Percentiles rank a stretch among this genome's conserved stretches.
phyloP scores from a whole-genome alignment of 306 rosid genomes.

The Cucurbita pepo region DNA sequence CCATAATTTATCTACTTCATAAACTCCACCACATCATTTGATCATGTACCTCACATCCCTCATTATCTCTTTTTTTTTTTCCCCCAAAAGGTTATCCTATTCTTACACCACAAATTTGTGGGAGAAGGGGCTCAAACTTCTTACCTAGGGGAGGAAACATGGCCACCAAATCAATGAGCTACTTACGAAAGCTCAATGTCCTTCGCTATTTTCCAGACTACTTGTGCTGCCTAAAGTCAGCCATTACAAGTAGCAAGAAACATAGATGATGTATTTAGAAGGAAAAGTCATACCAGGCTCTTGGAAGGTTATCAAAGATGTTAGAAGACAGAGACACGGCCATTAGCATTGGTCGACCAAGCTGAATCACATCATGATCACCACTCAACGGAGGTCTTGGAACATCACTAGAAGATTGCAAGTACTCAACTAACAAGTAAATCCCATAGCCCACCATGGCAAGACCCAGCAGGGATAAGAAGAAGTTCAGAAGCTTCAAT shows the following conservation, averaged over 20 bases:
- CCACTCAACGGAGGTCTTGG: conserved; percentile 15
- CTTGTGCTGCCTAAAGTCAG: background rate
- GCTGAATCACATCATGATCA: conserved; percentile 32
- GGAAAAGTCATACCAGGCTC: conserved; percentile 55
- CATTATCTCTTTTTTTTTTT: background rate
- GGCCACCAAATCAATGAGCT: background rate
- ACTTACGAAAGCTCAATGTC: background rate
- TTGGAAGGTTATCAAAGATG: conserved; percentile 46
- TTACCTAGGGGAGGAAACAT: background rate
- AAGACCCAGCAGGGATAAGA: conserved; percentile 60
- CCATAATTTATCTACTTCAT: background rate
- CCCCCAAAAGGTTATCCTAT: background rate
- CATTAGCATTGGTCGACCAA: conserved; percentile 72
- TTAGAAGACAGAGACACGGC: conserved; percentile 38
- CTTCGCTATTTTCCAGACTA: background rate
- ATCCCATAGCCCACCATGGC: conserved; percentile 85
- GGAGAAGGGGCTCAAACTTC: background rate
- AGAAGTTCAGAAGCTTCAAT: conserved; percentile 76
- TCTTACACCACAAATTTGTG: background rate
- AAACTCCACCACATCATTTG: background rate
- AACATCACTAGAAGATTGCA: conserved; percentile 17
- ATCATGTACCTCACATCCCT: background rate
- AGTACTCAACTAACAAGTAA: conserved; percentile 56
- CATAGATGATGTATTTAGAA: background rate
- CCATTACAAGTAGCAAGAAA: background rate